Conservation (phyloP, 192 early-diverging fungal genomes). For the Entophlyctis luteolus region DNA sequence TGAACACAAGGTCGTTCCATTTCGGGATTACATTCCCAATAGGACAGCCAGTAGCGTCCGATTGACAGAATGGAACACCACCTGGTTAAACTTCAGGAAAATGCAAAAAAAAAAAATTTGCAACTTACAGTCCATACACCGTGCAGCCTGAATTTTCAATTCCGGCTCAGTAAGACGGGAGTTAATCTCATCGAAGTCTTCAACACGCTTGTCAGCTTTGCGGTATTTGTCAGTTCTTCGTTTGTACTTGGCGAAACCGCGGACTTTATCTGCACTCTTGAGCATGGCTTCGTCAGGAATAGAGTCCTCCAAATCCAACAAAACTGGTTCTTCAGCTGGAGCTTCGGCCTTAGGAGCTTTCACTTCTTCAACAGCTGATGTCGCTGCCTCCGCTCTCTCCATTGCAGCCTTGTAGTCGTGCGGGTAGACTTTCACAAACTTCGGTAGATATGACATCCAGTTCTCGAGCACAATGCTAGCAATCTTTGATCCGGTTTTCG, state of each 20-base stretch:
- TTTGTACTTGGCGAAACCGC: conserved; percentile 93
- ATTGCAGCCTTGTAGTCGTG: conserved; percentile 84
- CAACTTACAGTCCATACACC: conserved; percentile 79
- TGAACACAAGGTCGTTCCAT: conserved; percentile 97
- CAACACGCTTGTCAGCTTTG: conserved; percentile 69
- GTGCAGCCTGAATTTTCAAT: conserved; percentile 87
- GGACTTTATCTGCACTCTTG: conserved; percentile 86
- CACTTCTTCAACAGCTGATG: conserved; percentile 21
- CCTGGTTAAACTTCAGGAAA: conserved; percentile 27
- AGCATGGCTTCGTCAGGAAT: conserved; percentile 73
- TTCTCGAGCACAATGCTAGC: conserved; percentile 68
- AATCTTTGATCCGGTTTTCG: conserved; percentile 74
- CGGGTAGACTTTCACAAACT: conserved; percentile 92
- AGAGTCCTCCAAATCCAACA: conserved; percentile 88
- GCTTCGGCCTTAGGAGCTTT: conserved; percentile 32
- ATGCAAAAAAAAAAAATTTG: neutral
- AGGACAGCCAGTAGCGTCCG: conserved; percentile 88
- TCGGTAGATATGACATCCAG: conserved; percentile 67
- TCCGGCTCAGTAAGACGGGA: conserved; percentile 74
- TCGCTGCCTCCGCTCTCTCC: conserved; percentile 48
- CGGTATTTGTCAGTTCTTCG: conserved; percentile 84
- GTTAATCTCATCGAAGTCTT: conserved; percentile 95
- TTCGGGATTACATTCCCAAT: conserved; percentile 99
- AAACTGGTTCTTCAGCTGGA: conserved; percentile 54
- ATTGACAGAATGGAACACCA: conserved; percentile 98